Evolutionary conservation across 2,329 filamentous ascomycete species (phyloP), one percentile per base, ranked within the genome.

Genomic region (Phaeoacremonium minimum): DNA sequence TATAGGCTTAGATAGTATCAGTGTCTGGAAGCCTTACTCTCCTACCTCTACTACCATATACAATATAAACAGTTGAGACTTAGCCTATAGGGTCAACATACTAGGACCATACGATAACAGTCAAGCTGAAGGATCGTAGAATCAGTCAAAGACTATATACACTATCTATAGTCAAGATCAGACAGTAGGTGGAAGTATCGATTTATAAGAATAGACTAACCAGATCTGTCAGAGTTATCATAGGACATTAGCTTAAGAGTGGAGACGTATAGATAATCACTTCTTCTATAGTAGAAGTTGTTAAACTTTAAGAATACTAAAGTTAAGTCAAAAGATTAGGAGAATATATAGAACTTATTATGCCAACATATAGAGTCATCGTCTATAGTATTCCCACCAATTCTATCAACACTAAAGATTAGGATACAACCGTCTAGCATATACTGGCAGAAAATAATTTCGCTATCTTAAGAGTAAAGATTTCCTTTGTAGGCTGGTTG

Each of bases 391-490:
- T 55, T 35, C 36, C 40, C 16, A 52, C 44, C 28, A 51, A 42
- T 26, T 49, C 46, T 14, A 51, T 54, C 37, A 49, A 53, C 37
- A 47, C 50, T 16, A 53, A 49, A 18, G 43, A 55, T 26, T 38
- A 50, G 33, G 38, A 39, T 42, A 45, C 37, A 42, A 49, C 44
- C 35, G 46, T 44, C 28, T 34, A 56, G 43, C 30, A 47, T 32
- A 48, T 56, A 28, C 39, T 50, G 12, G 39, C 42, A 39, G 51
- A 56, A 29, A 55, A 56, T 44, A 41, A 44, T 26, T 43, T 44
- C 40, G 42, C 49, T 8, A 47, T 54, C 28, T 43, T 45, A 7
- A 36, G 41, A 6, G 46, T 42, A 36, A 41, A 48, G 39, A 53
- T 56, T 28, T 41, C 43, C 18, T 50, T 46, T 34, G 37, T 54